phyloP scores from a whole-genome alignment of 306 rosid genomes.

The Fragaria nilgerrensis region DNA sequence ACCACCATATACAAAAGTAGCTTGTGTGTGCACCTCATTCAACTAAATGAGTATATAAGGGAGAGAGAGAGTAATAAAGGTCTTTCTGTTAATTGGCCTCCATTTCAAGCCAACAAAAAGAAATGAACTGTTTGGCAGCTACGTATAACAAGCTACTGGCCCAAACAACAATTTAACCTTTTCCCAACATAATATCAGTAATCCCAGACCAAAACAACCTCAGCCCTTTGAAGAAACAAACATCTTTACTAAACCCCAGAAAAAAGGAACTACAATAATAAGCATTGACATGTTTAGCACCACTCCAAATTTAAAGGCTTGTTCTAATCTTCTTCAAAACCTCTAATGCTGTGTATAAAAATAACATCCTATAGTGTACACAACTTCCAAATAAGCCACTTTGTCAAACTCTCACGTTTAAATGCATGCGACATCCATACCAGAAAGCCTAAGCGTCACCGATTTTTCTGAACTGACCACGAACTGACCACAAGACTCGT shows the following conservation, averaged over 20 bases:
- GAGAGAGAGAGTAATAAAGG: not conserved
- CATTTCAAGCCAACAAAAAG: slow-evolving; percentile 6
- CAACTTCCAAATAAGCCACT: not conserved
- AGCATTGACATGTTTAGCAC: not conserved
- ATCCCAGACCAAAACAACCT: not conserved
- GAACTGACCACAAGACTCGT: not conserved
- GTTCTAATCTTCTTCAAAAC: not conserved
- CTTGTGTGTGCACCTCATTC: not conserved
- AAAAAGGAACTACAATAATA: not conserved
- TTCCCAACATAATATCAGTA: not conserved
- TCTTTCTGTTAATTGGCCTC: not conserved
- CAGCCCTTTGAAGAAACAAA: not conserved
- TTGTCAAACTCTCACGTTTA: not conserved
- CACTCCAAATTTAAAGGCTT: not conserved
- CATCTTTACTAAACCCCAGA: not conserved
- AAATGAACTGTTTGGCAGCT: not conserved
- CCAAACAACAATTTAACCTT: not conserved
- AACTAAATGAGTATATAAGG: not conserved
- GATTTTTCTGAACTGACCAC: not conserved
- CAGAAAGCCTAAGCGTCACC: not conserved
- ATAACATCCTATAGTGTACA: not conserved
- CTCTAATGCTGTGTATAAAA: not conserved
- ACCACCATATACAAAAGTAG: not conserved
- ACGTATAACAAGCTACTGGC: not conserved
- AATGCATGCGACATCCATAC: not conserved